A percentile compares a stretch with the other conserved stretches of the same genome.
Conservation (phyloP, 148 eudicot species). For the Rhododendron ferrugineum region DNA sequence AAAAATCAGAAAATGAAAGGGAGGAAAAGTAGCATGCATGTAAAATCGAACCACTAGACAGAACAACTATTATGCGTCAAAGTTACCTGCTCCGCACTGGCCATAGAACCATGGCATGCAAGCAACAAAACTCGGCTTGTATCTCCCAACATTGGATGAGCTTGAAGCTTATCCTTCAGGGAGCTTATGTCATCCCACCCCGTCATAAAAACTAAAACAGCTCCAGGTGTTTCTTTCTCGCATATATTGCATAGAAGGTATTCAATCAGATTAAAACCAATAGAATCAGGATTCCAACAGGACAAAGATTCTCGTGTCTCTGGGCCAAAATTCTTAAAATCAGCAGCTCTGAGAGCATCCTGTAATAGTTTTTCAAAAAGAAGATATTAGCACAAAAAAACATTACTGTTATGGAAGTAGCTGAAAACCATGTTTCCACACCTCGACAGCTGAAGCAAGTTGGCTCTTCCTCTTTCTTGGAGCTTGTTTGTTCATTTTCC, state of each 20-base stretch:
- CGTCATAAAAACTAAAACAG: slow-evolving; percentile 90
- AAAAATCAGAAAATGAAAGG: not conserved
- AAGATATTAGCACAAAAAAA: slow-evolving; percentile 16
- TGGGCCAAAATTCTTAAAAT: slow-evolving; percentile 53
- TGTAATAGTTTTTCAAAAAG: slow-evolving; percentile 22
- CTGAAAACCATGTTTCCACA: slow-evolving; percentile 18
- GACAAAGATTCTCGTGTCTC: slow-evolving; percentile 77
- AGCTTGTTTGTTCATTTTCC: slow-evolving; percentile 91
- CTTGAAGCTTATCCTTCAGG: slow-evolving; percentile 79
- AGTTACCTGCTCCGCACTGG: slow-evolving; percentile 86
- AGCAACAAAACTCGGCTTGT: slow-evolving; percentile 67
- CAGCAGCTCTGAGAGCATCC: slow-evolving; percentile 85
- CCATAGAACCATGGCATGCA: slow-evolving; percentile 99
- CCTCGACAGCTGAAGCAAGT: slow-evolving; percentile 92
- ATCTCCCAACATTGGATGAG: slow-evolving; percentile 73
- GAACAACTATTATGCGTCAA: not conserved
- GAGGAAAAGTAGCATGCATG: not conserved
- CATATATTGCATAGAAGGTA: slow-evolving; percentile 70
- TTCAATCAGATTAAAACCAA: slow-evolving; percentile 89
- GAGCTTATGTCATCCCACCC: slow-evolving; percentile 99
- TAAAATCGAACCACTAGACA: not conserved
- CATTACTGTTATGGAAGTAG: not conserved
- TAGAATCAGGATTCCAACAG: slow-evolving; percentile 98
- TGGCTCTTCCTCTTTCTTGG: slow-evolving; percentile 92
- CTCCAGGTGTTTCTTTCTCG: slow-evolving; percentile 74